Conservation (phyloP, 306 rosid species). For the Acacia melanoxylon region DNA sequence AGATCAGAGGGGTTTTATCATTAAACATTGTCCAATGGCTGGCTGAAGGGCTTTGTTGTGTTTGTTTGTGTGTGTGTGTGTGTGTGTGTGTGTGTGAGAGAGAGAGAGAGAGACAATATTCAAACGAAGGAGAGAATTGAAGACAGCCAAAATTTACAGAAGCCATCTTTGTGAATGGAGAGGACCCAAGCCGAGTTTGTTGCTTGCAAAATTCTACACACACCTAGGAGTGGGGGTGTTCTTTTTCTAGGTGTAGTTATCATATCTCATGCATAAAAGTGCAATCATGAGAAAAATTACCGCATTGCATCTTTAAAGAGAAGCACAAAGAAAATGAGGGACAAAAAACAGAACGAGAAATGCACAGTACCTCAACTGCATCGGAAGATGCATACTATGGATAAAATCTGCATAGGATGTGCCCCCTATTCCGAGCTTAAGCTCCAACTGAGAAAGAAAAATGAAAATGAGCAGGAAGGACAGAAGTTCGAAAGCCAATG, state of each 20-base stretch:
- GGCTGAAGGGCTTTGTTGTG: neutral
- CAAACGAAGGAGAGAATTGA: neutral
- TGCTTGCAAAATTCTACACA: neutral
- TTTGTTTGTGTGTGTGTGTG: neutral
- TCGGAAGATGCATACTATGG: slow-evolving; percentile 72
- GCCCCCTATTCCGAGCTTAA: slow-evolving; percentile 93
- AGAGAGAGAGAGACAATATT: neutral
- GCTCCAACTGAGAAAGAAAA: slow-evolving; percentile 72
- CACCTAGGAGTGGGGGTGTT: neutral
- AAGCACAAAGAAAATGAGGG: slow-evolving; percentile 10
- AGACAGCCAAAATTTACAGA: neutral
- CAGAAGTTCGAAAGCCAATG: slow-evolving; percentile 20
- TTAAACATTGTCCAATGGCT: neutral
- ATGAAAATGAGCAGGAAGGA: neutral
- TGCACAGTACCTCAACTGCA: slow-evolving; percentile 85
- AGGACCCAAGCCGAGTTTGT: neutral
- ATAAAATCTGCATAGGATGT: slow-evolving; percentile 93
- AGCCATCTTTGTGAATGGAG: neutral
- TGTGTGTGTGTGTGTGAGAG: too few relatives aligned
- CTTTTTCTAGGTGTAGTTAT: neutral
- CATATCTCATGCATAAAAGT: slow-evolving; percentile 18
- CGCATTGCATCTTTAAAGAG: neutral
- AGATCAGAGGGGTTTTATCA: neutral
- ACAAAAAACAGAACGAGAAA: slow-evolving; percentile 7
- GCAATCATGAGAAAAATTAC: neutral